phyloP scores from a whole-genome alignment of 192 early-diverging fungal species.

The Backusella circina region DNA sequence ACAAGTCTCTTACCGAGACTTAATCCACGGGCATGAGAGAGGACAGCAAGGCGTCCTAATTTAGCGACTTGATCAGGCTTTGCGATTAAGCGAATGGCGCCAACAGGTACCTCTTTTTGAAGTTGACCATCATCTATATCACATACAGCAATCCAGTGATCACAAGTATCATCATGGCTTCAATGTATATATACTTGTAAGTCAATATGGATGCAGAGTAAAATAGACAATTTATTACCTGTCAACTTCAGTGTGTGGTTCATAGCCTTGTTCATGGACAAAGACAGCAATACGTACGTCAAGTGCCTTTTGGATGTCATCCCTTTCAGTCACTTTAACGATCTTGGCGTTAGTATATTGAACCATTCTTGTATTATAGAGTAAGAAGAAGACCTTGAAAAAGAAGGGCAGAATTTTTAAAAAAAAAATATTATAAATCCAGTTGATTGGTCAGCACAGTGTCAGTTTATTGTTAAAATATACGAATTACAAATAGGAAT shows the following conservation, averaged over 20 bases:
- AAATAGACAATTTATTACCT: neutral
- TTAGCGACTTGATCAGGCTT: slow-evolving; percentile 17
- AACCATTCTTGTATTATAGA: neutral
- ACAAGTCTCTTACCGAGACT: slow-evolving; percentile 19
- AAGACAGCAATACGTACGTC: slow-evolving; percentile 10
- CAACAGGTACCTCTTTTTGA: slow-evolving; percentile 13
- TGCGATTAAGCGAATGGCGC: slow-evolving; percentile 20
- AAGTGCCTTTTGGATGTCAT: slow-evolving; percentile 1
- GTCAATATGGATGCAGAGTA: neutral
- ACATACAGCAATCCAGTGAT: neutral
- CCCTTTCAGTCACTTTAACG: neutral
- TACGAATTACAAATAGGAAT: no score
- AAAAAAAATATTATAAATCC: neutral
- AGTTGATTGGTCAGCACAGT: neutral
- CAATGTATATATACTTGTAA: neutral
- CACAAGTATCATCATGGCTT: neutral
- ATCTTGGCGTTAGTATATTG: neutral
- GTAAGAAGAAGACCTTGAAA: neutral
- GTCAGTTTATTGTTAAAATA: no score
- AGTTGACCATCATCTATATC: neutral
- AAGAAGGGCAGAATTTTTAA: neutral
- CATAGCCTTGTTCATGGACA: slow-evolving; percentile 18
- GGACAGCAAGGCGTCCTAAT: slow-evolving; percentile 25
- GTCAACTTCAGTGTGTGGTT: neutral
- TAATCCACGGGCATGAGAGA: slow-evolving; percentile 21